Evolutionary conservation across 129 eudicot genomes (phyloP).

Genomic region (Centella asiatica): DNA sequence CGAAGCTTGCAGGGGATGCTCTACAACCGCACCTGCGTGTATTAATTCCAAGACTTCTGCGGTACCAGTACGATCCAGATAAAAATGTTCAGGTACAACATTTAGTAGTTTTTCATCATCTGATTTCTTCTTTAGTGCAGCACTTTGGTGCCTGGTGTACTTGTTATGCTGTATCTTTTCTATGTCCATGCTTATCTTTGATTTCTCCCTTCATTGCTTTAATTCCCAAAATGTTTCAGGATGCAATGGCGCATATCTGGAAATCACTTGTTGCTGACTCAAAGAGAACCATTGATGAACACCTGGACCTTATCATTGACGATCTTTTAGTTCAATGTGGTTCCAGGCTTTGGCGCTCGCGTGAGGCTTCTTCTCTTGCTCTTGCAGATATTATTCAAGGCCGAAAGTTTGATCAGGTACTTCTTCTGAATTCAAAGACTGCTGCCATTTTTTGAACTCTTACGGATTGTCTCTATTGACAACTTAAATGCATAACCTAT

Average conservation of each 20-base stretch:
- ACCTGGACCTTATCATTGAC: constrained; percentile 70
- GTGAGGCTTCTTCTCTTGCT: constrained; percentile 96
- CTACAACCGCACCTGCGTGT: constrained; percentile 64
- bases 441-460: neutral
- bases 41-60: constrained; percentile 81
- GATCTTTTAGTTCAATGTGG: constrained; percentile 87
- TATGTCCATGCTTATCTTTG: neutral
- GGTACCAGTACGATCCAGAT: constrained; percentile 98
- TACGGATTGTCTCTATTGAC: neutral
- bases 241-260: constrained; percentile 98
- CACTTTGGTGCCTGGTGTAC: neutral
- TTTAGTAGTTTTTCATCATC: neutral
- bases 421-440: neutral
- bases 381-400: constrained; percentile 91
- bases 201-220: neutral
- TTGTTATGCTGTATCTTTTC: too few relatives aligned
- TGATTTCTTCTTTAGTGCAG: too few relatives aligned
- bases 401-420: constrained; percentile 78
- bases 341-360: constrained; percentile 98
- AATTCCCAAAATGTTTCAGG: constrained; percentile 31
- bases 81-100: constrained; percentile 86
- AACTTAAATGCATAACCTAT: neutral
- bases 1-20: constrained; percentile 97
- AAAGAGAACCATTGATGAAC: constrained; percentile 77
- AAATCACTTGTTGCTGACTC: constrained; percentile 85